Evolutionary conservation across 495 filamentous ascomycete genomes (phyloP), one percentile per base, ranked within the genome.

Genomic region (Penicillium alfredii): DNA sequence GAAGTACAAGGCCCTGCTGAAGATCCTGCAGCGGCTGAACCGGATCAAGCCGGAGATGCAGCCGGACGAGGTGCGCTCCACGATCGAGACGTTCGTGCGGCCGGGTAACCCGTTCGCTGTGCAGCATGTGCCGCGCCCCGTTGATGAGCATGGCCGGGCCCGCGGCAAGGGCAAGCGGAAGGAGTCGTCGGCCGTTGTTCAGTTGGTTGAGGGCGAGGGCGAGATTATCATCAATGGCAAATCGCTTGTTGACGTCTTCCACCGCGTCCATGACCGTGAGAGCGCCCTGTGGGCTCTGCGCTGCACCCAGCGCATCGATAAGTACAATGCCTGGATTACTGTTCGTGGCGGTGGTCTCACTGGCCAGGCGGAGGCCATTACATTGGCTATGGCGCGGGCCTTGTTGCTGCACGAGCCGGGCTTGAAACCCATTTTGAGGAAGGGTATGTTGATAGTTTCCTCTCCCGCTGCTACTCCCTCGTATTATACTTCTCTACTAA

Each of bases 261-360:
- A 80, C 18, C 75, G 92, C 16, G 62, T 97, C 27, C 89, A 97
- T 61, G 92, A 99, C 56, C 79, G 92, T 15, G 93, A 97, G 66
- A 96, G 87, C 51, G 92, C 84, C 1, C 65, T 94, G 6, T 97
- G 90, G 90, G 77, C 93, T 4, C 59, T 97, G 49, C 82, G 87
- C 43, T 74, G 76, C 30, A 90, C 88, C 20, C 66, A 78, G n/a
- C 71, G 92, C 35, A 56, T 94, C 39, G 88, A 94, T 62, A 96
- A 93, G 62, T 99, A 99, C 66, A 99, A 99, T 56, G 85, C 94
- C 8, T 99, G 84, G 82, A 86, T 80, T 35, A 67, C 79, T 8
- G 84, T 88, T 3, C 69, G 64, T 24, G 92, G 92, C 22, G 92
- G 92, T 38, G 92, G 92, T 46, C 80, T 79, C 15, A 99, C 92